These are phyloP conservation scores for Marsdenia floribunda DNA, from an alignment of 257 asterid species.

Conservation along the genomic window DNA sequence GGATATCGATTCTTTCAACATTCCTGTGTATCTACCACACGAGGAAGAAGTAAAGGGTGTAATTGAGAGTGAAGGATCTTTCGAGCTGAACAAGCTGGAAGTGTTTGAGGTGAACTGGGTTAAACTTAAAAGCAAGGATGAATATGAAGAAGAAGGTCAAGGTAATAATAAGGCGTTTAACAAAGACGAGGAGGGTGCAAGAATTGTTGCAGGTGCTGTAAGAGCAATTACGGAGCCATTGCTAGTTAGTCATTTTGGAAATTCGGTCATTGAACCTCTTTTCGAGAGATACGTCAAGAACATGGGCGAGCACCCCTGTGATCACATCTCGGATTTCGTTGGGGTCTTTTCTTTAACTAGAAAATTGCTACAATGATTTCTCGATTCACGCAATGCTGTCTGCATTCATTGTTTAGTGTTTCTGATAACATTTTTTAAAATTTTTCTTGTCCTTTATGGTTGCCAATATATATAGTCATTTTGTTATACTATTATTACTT, in stretches of 20 bases:
- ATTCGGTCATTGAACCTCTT: neutral
- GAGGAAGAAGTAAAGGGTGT: neutral
- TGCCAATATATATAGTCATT: too few species aligned
- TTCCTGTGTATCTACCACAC: neutral
- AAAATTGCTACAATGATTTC: neutral
- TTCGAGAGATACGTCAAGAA: neutral
- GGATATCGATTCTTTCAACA: neutral
- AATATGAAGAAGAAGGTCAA: neutral
- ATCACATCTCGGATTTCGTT: neutral
- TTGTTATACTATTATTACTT: too few species aligned
- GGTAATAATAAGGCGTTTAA: too few species aligned
- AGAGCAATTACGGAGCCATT: neutral
- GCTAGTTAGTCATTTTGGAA: neutral
- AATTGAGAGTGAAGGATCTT: neutral
- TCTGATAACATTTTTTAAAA: too few species aligned
- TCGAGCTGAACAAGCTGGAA: neutral
- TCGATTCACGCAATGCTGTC: too few species aligned
- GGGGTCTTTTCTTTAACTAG: neutral
- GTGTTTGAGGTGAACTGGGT: neutral
- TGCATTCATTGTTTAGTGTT: too few species aligned
- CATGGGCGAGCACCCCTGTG: neutral
- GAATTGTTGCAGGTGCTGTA: neutral
- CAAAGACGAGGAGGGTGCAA: neutral
- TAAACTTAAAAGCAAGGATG: too few species aligned
- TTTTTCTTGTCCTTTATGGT: too few species aligned